Base-by-base conservation (phyloP, 1,139 yeast genomes). In the Diutina rugosa region DNA sequence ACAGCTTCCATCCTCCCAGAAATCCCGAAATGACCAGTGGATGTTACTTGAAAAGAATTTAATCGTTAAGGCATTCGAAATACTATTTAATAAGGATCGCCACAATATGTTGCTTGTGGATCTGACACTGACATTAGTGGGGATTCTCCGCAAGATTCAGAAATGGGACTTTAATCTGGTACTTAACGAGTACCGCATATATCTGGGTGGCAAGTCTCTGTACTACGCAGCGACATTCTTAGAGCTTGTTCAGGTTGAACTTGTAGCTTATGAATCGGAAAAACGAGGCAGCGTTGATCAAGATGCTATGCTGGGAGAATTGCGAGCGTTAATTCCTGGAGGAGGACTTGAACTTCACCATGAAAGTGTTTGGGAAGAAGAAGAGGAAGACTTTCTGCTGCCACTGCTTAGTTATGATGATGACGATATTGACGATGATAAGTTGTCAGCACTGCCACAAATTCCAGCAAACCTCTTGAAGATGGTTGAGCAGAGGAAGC, bases 151-250 rank as follows among this genome's bases (percentile, higher is more conserved):
- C 57, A 85, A 86, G 66, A 76, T 90, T 46, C 95, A 89, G 68
- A 87, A 87, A 68, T 91, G 97, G 98, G 85, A 84, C 62, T 87
- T 87, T 65, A 84, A 90, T 46, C 84, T 95, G 29, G 83, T 91
- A 9, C 80, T 90, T 38, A 87, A 86, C 61, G 98, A 93, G 67
- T 93, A 89, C 69, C 74, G 96, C 55, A 78, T 87, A 8, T 88
- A 83, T 68, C 78, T 90, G 2, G 78, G 79, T 1, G 69, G 69
- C 58, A 85, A 87, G 63, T 72, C 67, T 61, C 88, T 84, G 63
- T 90, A 90, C 66, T 81, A 79, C 65, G 90, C 93, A 5, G 97
- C 91, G 64, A 85, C 86, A 10, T 90, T 87, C 63, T 69, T 91
- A 55, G 98, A 91, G 64, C 69, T 90, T 61, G 72, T 88, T 5